Evolutionary conservation across 2,329 filamentous ascomycete species (phyloP).

Genomic region (Beauveria pseudobassiana): DNA sequence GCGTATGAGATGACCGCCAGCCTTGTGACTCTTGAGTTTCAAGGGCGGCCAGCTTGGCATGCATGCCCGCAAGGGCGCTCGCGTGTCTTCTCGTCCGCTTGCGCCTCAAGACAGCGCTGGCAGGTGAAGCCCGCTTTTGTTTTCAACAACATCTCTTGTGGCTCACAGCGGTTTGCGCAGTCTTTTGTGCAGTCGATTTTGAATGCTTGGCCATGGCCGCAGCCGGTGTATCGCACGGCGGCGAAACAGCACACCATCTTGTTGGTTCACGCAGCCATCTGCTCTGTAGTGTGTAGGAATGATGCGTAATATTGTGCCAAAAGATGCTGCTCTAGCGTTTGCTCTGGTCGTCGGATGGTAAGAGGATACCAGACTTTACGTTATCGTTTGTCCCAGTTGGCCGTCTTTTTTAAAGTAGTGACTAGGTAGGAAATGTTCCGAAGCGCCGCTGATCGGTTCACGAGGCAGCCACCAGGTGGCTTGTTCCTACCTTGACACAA

Average conservation of each 20-base stretch:
- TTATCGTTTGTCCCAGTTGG: too few species aligned
- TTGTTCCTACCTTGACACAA: background rate
- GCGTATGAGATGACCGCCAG: too few species aligned
- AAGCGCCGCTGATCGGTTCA: background rate
- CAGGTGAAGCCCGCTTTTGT: background rate
- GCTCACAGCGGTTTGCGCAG: slow-evolving; percentile 20
- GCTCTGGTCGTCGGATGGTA: background rate
- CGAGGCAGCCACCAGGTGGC: background rate
- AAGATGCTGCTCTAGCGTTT: background rate
- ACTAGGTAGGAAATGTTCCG: background rate
- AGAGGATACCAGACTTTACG: background rate
- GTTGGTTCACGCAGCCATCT: background rate
- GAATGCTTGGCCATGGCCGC: slow-evolving; percentile 20
- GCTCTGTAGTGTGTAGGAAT: background rate
- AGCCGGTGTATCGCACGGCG: slow-evolving; percentile 19
- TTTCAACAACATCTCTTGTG: slow-evolving; percentile 2
- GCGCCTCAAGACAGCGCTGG: background rate
- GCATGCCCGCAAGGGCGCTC: background rate
- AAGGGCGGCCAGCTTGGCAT: background rate
- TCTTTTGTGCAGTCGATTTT: slow-evolving; percentile 22
- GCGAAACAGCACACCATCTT: slow-evolving; percentile 25
- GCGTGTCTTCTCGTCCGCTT: background rate
- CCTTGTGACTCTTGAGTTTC: background rate
- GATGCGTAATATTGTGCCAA: background rate
- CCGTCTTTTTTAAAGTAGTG: too few species aligned